Evolutionary conservation across 2,329 filamentous ascomycete genomes (phyloP), one percentile per base, ranked within the genome.

Genomic region (Beauveria scarabaeidicola): DNA sequence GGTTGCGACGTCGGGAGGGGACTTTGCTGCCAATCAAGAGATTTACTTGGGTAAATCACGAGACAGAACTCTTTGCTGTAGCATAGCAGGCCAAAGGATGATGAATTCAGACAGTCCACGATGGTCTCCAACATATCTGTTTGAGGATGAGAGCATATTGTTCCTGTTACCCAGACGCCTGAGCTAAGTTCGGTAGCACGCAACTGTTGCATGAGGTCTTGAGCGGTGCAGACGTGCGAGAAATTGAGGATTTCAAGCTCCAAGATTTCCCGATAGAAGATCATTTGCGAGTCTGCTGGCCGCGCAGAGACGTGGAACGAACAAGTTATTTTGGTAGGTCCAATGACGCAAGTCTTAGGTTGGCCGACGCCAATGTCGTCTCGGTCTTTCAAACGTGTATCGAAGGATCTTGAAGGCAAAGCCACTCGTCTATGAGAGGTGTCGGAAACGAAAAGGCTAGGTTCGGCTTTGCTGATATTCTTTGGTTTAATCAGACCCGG

Each of bases 21-120:
- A 38, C 9, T 23, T 13, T 56, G 62, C 15, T 61, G 61, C 72
- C 74, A 78, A 0, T 70, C 69, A 0, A 72, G 69, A 54, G 72
- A 73, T 27, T 65, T 66, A 1, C 69, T 61, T 1, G 76, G 72
- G 53, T 75, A 75, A 0, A 80, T 46, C 5, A 81, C 53, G 19
- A 81, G 62, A 54, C 70, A 74, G 36, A 69, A 73, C 11, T 68
- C 61, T 4, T 67, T 62, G 17, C 64, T 57, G 21, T 71, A 64
- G 40, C 69, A 72, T 10, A 75, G 65, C 1, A 77, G 63, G 1
- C 73, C 77, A 3, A 74, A 66, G 8, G 71, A 69, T 9, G 70
- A 71, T 3, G 70, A 51, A 25, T 63, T 66, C 3, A 81, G 69
- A 47, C 71, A 69, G 21, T 70, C 65, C 5, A 72, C 68, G 23